phyloP scores from a whole-genome alignment of 768 basidiomycete genomes.

The Cystofilobasidium capitatum region DNA sequence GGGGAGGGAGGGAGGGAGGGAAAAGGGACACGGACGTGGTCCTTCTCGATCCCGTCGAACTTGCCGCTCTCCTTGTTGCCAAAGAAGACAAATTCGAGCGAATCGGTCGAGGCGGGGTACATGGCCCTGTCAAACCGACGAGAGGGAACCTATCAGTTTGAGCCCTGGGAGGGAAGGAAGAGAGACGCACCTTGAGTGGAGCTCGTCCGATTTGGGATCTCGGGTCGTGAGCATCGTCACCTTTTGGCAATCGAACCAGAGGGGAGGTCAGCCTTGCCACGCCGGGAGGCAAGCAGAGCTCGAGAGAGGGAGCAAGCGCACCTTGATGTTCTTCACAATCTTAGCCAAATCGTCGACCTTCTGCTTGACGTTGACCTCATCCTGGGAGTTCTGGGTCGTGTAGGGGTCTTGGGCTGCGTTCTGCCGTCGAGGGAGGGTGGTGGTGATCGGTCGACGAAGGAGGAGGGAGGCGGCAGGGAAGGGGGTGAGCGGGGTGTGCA shows the following conservation, averaged over 20 bases:
- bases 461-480: not conserved
- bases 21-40: not conserved
- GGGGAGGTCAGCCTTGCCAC: not conserved
- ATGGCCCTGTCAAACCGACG: not conserved
- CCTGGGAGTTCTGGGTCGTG: not conserved
- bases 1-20: not conserved
- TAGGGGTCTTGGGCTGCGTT: conserved; percentile 15
- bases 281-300: not conserved
- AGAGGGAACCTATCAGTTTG: no score
- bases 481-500: not conserved
- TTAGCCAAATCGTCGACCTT: conserved; percentile 2
- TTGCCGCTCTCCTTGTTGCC: conserved; percentile 19
- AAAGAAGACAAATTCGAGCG: conserved; percentile 16
- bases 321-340: conserved; percentile 5
- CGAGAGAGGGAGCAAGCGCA: not conserved
- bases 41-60: conserved; percentile 26
- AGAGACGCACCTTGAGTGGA: conserved; percentile 22
- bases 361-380: conserved; percentile 5
- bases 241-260: not conserved
- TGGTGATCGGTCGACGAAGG: no score
- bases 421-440: not conserved
- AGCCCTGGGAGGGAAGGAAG: not conserved
- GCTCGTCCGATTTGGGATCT: conserved; percentile 23
- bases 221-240: conserved; percentile 25
- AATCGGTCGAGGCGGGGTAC: conserved; percentile 4